These are phyloP conservation scores for Aspergillus diversus DNA, from an alignment of 495 filamentous ascomycete genomes.

Conservation along the genomic window DNA sequence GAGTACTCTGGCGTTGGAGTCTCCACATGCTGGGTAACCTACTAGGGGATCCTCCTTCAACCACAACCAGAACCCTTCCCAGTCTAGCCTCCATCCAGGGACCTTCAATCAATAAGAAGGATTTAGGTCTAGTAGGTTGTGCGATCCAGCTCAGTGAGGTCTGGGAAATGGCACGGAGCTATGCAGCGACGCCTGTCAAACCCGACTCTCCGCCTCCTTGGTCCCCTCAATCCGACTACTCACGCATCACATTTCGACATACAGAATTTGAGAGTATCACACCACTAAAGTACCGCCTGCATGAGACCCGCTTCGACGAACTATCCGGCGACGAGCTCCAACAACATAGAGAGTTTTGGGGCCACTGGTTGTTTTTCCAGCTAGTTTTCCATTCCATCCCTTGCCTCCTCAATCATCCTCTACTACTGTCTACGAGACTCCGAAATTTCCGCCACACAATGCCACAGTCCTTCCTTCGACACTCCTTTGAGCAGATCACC, in stretches of 20 bases:
- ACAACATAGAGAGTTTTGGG: constrained; percentile 12
- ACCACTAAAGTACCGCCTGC: constrained; percentile 14
- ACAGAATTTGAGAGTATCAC: constrained; percentile 17
- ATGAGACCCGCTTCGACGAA: constrained; percentile 15
- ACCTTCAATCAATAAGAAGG: neutral
- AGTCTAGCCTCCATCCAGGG: neutral
- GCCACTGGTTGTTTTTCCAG: constrained; percentile 18
- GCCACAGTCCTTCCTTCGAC: constrained; percentile 16
- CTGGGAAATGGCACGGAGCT: constrained; percentile 15
- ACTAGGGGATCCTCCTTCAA: constrained; percentile 5
- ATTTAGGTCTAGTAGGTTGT: constrained; percentile 10
- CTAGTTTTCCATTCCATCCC: constrained; percentile 15
- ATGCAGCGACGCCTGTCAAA: constrained; percentile 2
- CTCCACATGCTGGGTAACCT: constrained; percentile 18
- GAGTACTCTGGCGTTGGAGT: constrained; percentile 13
- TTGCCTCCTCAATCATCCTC: constrained; percentile 15
- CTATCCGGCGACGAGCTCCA: constrained; percentile 5
- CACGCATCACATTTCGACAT: constrained; percentile 17
- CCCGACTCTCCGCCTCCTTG: constrained; percentile 11
- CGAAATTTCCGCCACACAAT: constrained; percentile 17
- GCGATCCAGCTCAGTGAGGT: constrained; percentile 17
- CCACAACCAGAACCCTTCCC: neutral
- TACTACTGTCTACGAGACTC: constrained; percentile 11
- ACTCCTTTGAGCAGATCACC: constrained; percentile 17
- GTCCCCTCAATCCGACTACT: constrained; percentile 18